phyloP scores from a whole-genome alignment of 169 alveolate genomes.

The Plasmodium falciparum region DNA sequence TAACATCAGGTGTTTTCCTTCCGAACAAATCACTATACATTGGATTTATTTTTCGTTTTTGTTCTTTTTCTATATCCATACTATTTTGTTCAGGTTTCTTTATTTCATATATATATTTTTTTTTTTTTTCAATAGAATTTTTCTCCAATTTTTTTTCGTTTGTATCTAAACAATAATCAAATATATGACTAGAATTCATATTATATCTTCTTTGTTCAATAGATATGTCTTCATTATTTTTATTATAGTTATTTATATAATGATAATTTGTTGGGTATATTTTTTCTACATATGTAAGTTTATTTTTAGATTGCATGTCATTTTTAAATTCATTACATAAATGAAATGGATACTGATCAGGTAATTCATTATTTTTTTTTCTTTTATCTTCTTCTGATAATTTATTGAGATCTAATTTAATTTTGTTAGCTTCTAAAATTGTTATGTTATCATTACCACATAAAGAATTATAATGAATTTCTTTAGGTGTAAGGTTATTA shows the following conservation, averaged over 20 bases:
- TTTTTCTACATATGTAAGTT: slow-evolving; percentile 21
- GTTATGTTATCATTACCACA: slow-evolving; percentile 74
- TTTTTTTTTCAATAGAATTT: not conserved
- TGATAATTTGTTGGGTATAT: slow-evolving; percentile 71
- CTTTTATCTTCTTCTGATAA: slow-evolving; percentile 17
- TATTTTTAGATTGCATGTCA: slow-evolving; percentile 15
- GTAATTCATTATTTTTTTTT: slow-evolving; percentile 16
- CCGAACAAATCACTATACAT: slow-evolving; percentile 73
- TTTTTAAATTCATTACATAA: slow-evolving; percentile 37
- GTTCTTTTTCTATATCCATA: slow-evolving; percentile 24
- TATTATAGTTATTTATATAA: slow-evolving; percentile 66
- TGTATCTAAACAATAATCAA: slow-evolving; percentile 44
- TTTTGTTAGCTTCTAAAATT: slow-evolving; percentile 67
- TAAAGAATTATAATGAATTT: slow-evolving; percentile 48
- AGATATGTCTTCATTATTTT: slow-evolving; percentile 55
- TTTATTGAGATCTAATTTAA: slow-evolving; percentile 48
- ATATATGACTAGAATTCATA: slow-evolving; percentile 75
- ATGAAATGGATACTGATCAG: slow-evolving; percentile 75
- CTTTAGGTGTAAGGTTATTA: slow-evolving; percentile 52
- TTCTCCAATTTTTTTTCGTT: not conserved
- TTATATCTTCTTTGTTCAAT: slow-evolving; percentile 52
- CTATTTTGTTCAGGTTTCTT: slow-evolving; percentile 3
- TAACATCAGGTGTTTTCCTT: slow-evolving; percentile 71
- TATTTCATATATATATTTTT: not conserved
- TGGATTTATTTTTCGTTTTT: slow-evolving; percentile 69